A percentile compares a stretch with the other conserved stretches of the same genome.
Evolutionary conservation across 768 basidiomycete genomes (phyloP).

Genomic region (Arthromyces matolae): DNA sequence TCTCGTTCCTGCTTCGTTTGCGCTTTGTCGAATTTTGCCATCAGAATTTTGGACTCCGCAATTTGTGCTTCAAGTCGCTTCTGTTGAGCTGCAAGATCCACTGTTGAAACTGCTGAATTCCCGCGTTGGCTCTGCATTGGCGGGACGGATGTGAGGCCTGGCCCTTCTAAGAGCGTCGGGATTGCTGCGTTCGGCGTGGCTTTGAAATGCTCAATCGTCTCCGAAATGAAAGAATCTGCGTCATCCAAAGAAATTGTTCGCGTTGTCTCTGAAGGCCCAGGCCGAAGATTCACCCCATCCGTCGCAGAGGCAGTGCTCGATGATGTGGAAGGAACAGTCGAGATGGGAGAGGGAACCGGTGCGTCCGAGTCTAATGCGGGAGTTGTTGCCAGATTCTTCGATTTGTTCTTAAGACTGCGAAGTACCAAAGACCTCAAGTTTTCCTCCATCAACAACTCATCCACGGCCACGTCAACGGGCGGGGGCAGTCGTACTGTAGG

Average conservation of each 20-base stretch:
- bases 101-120: not conserved
- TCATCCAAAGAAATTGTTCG: conserved; percentile 41
- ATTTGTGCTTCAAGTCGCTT: conserved; percentile 48
- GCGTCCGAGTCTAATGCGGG: conserved; percentile 4
- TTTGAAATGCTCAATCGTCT: conserved; percentile 47
- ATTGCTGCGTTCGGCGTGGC: conserved; percentile 19
- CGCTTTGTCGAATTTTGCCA: conserved; percentile 42
- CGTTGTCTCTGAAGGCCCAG: conserved; percentile 12
- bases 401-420: conserved; percentile 34
- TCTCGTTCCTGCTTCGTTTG: conserved; percentile 51
- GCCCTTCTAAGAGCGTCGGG: not conserved
- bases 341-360: conserved; percentile 5
- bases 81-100: conserved; percentile 46
- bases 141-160: not conserved
- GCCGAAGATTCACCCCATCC: not conserved
- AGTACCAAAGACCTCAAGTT: conserved; percentile 35
- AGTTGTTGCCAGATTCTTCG: conserved; percentile 2
- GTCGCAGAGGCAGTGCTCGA: not conserved
- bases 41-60: conserved; percentile 47
- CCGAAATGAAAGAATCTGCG: conserved; percentile 54
- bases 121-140: not conserved
- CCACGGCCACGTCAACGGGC: not conserved
- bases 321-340: not conserved
- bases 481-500: no score
- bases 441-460: conserved; percentile 41